phyloP scores from a whole-genome alignment of 2,329 filamentous ascomycete genomes.

The Diaporthe sp. region DNA sequence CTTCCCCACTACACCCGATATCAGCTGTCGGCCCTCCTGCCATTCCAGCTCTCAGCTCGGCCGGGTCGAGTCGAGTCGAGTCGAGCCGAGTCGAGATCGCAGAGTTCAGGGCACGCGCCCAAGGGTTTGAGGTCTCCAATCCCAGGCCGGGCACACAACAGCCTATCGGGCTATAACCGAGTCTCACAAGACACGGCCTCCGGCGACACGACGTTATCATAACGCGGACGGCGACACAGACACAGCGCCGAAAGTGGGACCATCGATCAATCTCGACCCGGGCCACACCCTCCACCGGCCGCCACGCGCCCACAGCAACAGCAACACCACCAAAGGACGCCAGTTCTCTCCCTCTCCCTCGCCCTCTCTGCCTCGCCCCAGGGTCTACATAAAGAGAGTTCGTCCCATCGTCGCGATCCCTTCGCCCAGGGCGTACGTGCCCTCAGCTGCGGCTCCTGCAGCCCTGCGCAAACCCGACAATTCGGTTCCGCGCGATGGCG shows the following conservation, averaged over 20 bases:
- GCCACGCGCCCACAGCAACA: neutral
- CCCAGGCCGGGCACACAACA: constrained; percentile 11
- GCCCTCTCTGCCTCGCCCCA: neutral
- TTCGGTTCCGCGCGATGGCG: constrained; percentile 35
- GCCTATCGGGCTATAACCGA: constrained; percentile 8
- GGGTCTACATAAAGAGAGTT: constrained; percentile 26
- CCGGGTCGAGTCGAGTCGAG: neutral
- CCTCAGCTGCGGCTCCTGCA: constrained; percentile 33
- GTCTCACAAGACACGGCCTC: constrained; percentile 17
- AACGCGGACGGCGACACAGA: constrained; percentile 27
- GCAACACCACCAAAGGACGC: constrained; percentile 4
- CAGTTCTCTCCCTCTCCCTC: neutral
- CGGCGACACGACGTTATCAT: constrained; percentile 33
- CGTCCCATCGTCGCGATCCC: constrained; percentile 17
- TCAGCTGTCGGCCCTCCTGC: constrained; percentile 11
- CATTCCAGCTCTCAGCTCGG: neutral
- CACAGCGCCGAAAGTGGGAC: constrained; percentile 33
- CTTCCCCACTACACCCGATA: constrained; percentile 10
- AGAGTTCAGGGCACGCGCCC: constrained; percentile 21
- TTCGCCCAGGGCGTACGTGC: constrained; percentile 25
- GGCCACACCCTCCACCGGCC: constrained; percentile 7
- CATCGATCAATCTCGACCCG: constrained; percentile 31
- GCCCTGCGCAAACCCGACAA: constrained; percentile 35
- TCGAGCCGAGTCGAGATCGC: constrained; percentile 28
- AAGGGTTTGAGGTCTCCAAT: constrained; percentile 31